phyloP scores from a whole-genome alignment of 2,329 filamentous ascomycete genomes.

The Aspergillus candidus region DNA sequence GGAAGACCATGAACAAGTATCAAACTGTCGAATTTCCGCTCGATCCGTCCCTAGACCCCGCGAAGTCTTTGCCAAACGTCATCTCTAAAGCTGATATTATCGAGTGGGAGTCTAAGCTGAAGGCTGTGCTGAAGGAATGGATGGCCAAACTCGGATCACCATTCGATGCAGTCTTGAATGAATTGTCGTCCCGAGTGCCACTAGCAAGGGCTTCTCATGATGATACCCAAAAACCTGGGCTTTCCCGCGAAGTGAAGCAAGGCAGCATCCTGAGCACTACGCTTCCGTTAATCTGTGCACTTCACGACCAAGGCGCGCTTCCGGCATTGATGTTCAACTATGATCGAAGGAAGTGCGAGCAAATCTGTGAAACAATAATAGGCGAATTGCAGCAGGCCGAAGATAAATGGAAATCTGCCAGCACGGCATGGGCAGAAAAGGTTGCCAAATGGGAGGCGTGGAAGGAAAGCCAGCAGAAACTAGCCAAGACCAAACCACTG shows the following conservation, averaged over 20 bases:
- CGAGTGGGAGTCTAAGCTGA: slow-evolving; percentile 58
- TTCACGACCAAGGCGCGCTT: slow-evolving; percentile 59
- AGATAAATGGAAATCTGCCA: slow-evolving; percentile 31
- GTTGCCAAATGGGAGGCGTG: slow-evolving; percentile 51
- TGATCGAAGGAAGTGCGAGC: slow-evolving; percentile 60
- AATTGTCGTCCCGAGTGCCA: slow-evolving; percentile 31
- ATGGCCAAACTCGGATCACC: slow-evolving; percentile 52
- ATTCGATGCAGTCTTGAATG: slow-evolving; percentile 46
- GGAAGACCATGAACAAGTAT: slow-evolving; percentile 56
- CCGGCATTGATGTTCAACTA: slow-evolving; percentile 76
- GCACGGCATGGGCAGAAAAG: slow-evolving; percentile 55
- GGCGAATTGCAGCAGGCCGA: slow-evolving; percentile 52
- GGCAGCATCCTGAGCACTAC: slow-evolving; percentile 42
- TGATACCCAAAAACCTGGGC: slow-evolving; percentile 10
- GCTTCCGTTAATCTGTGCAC: slow-evolving; percentile 39
- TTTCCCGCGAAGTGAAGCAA: slow-evolving; percentile 14
- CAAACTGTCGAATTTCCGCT: slow-evolving; percentile 50
- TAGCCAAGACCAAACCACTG: slow-evolving; percentile 40
- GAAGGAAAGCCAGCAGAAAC: slow-evolving; percentile 22
- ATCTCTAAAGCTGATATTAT: slow-evolving; percentile 62
- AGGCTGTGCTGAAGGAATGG: slow-evolving; percentile 54
- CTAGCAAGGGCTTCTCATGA: slow-evolving; percentile 3
- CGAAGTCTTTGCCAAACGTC: slow-evolving; percentile 45
- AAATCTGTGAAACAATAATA: slow-evolving; percentile 49
- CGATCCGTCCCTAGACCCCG: slow-evolving; percentile 16